Evolutionary conservation across 176 grass and related monocot genomes (phyloP).

Genomic region (Urochloa ruziziensis): DNA sequence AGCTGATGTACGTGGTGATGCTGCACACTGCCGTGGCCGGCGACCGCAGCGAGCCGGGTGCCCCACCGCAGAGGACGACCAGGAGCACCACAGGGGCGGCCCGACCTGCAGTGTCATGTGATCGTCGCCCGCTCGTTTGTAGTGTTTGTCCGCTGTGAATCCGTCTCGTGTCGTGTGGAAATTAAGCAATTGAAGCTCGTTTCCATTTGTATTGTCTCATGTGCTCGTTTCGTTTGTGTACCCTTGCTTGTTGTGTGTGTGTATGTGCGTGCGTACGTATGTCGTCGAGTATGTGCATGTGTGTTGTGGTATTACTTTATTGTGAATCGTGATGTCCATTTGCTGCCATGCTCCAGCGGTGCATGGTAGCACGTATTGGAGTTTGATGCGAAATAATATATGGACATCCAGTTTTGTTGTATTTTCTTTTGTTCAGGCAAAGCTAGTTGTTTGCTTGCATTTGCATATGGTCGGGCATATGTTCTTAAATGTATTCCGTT

Average conservation of each 20-base stretch:
- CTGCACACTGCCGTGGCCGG: slow-evolving; percentile 51
- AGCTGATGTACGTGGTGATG: slow-evolving; percentile 54
- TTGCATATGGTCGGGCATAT: too few species aligned
- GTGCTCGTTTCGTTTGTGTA: background rate
- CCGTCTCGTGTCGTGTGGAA: background rate
- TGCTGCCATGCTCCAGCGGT: background rate
- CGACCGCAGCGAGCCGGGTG: slow-evolving; percentile 43
- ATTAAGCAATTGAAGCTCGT: background rate
- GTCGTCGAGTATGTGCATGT: background rate
- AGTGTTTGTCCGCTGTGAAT: background rate
- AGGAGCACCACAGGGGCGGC: background rate
- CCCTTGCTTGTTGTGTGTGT: background rate
- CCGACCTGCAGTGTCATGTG: background rate
- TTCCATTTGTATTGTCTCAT: background rate
- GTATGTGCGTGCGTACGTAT: background rate
- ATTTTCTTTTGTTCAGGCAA: background rate
- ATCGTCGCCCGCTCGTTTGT: background rate
- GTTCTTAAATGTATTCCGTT: too few species aligned
- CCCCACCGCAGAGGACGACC: slow-evolving; percentile 17
- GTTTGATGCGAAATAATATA: background rate
- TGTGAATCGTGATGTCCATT: background rate
- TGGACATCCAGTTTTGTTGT: background rate
- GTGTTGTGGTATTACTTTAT: background rate
- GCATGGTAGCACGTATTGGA: background rate
- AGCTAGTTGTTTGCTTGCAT: background rate